These are phyloP conservation scores for Daldinia eschscholtzii DNA, from an alignment of 2,329 filamentous ascomycete genomes.

Conservation along the genomic window DNA sequence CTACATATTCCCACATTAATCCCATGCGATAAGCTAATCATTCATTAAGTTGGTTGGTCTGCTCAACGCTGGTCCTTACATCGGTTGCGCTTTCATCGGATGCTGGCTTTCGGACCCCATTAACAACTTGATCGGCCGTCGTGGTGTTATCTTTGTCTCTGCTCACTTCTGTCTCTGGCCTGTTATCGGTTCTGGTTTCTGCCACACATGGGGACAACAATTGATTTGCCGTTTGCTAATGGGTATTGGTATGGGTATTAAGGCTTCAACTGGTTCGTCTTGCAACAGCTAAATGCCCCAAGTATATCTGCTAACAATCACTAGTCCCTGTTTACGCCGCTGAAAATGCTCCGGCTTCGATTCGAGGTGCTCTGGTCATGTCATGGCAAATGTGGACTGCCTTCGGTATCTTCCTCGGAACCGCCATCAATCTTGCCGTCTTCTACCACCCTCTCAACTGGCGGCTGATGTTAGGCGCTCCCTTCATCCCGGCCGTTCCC, in stretches of 20 bases:
- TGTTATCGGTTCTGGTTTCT: slow-evolving; percentile 78
- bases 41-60: slow-evolving; percentile 64
- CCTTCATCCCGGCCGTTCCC: slow-evolving; percentile 71
- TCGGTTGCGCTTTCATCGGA: slow-evolving; percentile 63
- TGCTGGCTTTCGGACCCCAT: slow-evolving; percentile 71
- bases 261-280: slow-evolving; percentile 69
- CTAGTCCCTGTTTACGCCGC: slow-evolving; percentile 80
- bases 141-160: slow-evolving; percentile 79
- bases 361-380: slow-evolving; percentile 84
- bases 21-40: slow-evolving; percentile 25
- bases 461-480: slow-evolving; percentile 64
- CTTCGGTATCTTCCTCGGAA: slow-evolving; percentile 72
- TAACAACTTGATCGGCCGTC: slow-evolving; percentile 72
- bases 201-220: slow-evolving; percentile 78
- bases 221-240: slow-evolving; percentile 78
- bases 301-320: neutral
- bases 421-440: slow-evolving; percentile 69
- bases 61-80: slow-evolving; percentile 64
- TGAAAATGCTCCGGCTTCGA: slow-evolving; percentile 76
- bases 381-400: slow-evolving; percentile 80
- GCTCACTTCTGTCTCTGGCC: slow-evolving; percentile 79
- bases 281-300: neutral
- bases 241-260: slow-evolving; percentile 82
- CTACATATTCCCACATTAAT: slow-evolving; percentile 47
- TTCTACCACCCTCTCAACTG: slow-evolving; percentile 53